A percentile compares a stretch with the other conserved stretches of the same genome.
phyloP scores from a whole-genome alignment of 2,329 filamentous ascomycete species.

The Alternaria angustiovoidea region DNA sequence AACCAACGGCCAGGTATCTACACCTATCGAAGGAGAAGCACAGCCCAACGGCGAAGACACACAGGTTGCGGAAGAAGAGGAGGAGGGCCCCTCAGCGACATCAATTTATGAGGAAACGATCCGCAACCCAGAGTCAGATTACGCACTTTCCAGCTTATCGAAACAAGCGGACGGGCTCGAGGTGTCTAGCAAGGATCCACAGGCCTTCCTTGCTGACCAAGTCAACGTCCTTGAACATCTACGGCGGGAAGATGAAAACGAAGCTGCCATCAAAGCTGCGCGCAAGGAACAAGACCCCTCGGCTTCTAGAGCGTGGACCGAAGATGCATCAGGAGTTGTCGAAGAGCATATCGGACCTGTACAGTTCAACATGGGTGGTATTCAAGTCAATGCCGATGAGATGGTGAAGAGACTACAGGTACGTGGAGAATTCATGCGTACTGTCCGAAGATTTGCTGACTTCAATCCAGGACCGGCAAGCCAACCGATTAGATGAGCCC shows the following conservation, averaged over 20 bases:
- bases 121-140: constrained; percentile 71
- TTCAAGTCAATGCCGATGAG: constrained; percentile 93
- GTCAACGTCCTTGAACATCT: constrained; percentile 76
- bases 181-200: constrained; percentile 75
- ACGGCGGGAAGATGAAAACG: constrained; percentile 66
- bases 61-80: constrained; percentile 20
- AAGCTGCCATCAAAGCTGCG: constrained; percentile 52
- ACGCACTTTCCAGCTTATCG: constrained; percentile 46
- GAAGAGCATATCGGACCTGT: constrained; percentile 83
- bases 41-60: constrained; percentile 18
- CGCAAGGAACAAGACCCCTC: constrained; percentile 46
- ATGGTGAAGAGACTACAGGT: constrained; percentile 89
- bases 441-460: constrained; percentile 17
- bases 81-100: constrained; percentile 66
- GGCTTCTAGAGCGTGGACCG: constrained; percentile 28
- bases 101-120: constrained; percentile 81
- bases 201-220: constrained; percentile 79
- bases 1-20: constrained; percentile 29
- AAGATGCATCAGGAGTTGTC: constrained; percentile 49
- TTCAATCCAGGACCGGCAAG: constrained; percentile 46
- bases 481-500: constrained; percentile 40
- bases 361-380: constrained; percentile 98
- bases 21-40: constrained; percentile 21
- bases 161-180: constrained; percentile 62
- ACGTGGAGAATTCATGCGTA: constrained; percentile 17